Conservation (phyloP, 2,329 filamentous ascomycete species). For the Fusarium albidum region DNA sequence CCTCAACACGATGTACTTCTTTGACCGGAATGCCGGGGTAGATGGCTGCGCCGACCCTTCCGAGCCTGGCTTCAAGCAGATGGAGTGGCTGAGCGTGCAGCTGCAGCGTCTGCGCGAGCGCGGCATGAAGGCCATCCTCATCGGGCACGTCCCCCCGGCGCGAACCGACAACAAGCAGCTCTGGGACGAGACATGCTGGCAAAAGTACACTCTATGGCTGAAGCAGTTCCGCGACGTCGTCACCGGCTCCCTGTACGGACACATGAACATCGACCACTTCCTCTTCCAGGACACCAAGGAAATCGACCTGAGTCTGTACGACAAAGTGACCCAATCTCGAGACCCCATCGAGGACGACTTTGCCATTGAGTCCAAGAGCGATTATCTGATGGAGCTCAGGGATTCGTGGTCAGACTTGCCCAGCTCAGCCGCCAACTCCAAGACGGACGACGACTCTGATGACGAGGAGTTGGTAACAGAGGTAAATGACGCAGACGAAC, state of each 20-base stretch:
- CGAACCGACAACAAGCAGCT: slow-evolving; percentile 82
- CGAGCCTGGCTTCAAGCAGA: slow-evolving; percentile 91
- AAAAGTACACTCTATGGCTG: slow-evolving; percentile 93
- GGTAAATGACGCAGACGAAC: slow-evolving; percentile 29
- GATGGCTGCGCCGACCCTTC: slow-evolving; percentile 83
- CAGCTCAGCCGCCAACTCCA: slow-evolving; percentile 49
- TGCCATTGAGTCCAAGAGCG: slow-evolving; percentile 64
- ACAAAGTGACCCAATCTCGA: slow-evolving; percentile 31
- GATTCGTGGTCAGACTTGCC: slow-evolving; percentile 81
- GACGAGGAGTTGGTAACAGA: slow-evolving; percentile 34
- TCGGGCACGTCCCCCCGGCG: slow-evolving; percentile 92
- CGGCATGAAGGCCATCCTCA: slow-evolving; percentile 93
- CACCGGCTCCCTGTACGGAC: slow-evolving; percentile 80
- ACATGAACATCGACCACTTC: slow-evolving; percentile 99
- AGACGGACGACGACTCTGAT: slow-evolving; percentile 24
- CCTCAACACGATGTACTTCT: slow-evolving; percentile 96
- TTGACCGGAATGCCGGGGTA: slow-evolving; percentile 89
- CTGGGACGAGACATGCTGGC: slow-evolving; percentile 99
- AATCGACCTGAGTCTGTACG: slow-evolving; percentile 64
- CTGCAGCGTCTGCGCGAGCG: slow-evolving; percentile 82
- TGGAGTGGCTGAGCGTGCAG: slow-evolving; percentile 95
- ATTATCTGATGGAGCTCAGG: slow-evolving; percentile 83
- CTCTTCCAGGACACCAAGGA: slow-evolving; percentile 86
- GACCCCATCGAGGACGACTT: slow-evolving; percentile 60
- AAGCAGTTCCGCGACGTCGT: slow-evolving; percentile 92